Percentiles rank a stretch among this genome's conserved stretches.
phyloP scores from a whole-genome alignment of 345 rosid genomes.

The Syzygium jambos region DNA sequence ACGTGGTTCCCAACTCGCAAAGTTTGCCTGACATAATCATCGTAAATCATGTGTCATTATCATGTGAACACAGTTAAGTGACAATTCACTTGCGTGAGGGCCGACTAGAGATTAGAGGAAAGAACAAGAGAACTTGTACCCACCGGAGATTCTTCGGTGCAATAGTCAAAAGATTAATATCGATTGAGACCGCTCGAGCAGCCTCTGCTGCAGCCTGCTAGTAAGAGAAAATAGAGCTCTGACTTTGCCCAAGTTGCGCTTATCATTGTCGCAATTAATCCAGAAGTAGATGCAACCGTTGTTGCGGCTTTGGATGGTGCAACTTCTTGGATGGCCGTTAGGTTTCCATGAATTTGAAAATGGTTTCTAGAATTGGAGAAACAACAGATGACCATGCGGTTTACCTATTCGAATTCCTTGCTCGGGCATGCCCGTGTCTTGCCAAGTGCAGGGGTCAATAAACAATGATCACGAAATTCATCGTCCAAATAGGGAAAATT shows the following conservation, averaged over 20 bases:
- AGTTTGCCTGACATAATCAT: conserved; percentile 44
- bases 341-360: not conserved
- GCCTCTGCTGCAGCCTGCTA: too few relatives aligned
- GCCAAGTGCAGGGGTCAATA: not conserved
- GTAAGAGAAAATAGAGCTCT: too few relatives aligned
- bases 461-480: not conserved
- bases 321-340: not conserved
- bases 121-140: not conserved
- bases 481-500: not conserved
- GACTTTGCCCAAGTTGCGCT: too few relatives aligned
- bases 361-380: not conserved
- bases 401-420: not conserved
- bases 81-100: not conserved
- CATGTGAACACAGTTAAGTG: not conserved
- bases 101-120: not conserved
- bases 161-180: not conserved
- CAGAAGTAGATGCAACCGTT: not conserved
- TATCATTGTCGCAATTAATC: too few relatives aligned
- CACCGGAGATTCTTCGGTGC: conserved; percentile 61
- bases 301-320: not conserved
- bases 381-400: not conserved
- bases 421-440: not conserved
- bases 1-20: conserved; percentile 84
- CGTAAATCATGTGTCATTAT: not conserved
- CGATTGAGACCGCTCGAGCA: not conserved